Conservation (phyloP, 2,329 filamentous ascomycete genomes). For the Colletotrichum sp. region DNA sequence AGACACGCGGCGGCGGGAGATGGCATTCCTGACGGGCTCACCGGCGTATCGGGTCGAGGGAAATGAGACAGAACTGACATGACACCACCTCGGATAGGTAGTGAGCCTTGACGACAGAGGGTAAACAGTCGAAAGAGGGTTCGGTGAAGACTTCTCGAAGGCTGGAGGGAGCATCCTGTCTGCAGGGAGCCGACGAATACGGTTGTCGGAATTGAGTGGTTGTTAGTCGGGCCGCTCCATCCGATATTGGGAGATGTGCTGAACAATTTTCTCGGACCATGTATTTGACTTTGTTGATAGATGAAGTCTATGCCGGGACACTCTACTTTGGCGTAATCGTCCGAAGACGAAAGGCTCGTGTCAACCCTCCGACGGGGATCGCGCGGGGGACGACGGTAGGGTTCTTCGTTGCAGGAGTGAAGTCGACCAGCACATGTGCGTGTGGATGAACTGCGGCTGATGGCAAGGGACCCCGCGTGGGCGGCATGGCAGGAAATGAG, state of each 20-base stretch:
- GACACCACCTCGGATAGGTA: neutral
- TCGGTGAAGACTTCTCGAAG: constrained; percentile 3
- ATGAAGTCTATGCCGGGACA: neutral
- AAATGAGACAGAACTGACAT: constrained; percentile 4
- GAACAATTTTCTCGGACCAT: neutral
- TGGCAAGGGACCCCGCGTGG: constrained; percentile 1
- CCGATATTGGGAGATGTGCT: neutral
- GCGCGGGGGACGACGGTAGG: neutral
- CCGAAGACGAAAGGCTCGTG: neutral
- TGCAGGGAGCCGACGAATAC: neutral
- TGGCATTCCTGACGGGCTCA: neutral
- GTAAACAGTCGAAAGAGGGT: neutral
- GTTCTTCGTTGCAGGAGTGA: constrained; percentile 6
- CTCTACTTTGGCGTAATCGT: neutral
- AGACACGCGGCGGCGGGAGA: neutral
- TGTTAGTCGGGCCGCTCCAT: constrained; percentile 1
- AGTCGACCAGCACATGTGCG: neutral
- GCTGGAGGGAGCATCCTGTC: neutral
- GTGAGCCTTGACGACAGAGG: neutral
- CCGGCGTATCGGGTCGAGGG: neutral
- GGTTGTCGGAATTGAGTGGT: neutral
- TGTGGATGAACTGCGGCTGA: neutral
- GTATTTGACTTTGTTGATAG: neutral
- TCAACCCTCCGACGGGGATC: neutral
- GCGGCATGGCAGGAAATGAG: neutral